These are phyloP conservation scores for Pestalotiopsis fici DNA, from an alignment of 2,329 filamentous ascomycete genomes.

Conservation along the genomic window DNA sequence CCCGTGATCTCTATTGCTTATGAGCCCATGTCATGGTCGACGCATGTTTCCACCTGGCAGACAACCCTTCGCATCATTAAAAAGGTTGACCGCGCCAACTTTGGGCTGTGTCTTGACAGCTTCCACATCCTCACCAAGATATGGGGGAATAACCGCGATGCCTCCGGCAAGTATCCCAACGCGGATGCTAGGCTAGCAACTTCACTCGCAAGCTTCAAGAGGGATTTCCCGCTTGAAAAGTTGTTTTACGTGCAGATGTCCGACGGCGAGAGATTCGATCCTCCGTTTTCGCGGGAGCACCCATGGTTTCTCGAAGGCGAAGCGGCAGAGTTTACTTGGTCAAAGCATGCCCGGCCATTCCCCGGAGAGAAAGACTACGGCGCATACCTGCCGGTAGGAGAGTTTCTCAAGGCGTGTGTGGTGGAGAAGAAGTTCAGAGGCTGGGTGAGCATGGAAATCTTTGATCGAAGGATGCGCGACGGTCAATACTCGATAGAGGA, in stretches of 20 bases:
- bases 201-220: background rate
- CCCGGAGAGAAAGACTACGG: background rate
- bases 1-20: background rate
- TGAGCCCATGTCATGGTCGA: background rate
- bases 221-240: background rate
- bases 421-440: background rate
- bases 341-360: background rate
- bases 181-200: background rate
- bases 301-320: background rate
- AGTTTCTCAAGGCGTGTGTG: background rate
- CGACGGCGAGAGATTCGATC: background rate
- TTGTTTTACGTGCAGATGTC: background rate
- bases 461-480: background rate
- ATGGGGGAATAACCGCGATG: background rate
- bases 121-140: background rate
- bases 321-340: background rate
- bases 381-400: background rate
- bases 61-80: background rate
- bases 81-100: background rate
- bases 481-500: background rate
- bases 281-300: background rate
- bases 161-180: background rate
- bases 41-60: background rate
- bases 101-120: background rate
- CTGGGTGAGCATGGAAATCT: background rate